These are phyloP conservation scores for Ailanthus altissimus DNA, from an alignment of 345 rosid genomes.

Conservation along the genomic window DNA sequence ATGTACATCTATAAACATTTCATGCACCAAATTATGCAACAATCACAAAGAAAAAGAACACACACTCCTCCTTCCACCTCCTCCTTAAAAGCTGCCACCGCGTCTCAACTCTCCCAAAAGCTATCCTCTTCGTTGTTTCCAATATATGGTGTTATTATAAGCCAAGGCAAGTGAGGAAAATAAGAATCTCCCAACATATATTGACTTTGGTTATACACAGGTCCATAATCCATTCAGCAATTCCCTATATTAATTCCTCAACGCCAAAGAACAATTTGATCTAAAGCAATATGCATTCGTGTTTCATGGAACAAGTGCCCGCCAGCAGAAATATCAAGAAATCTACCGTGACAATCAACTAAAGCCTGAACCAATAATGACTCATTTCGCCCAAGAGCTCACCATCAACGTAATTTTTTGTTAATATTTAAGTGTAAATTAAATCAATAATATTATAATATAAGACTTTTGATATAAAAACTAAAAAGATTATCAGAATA, in stretches of 20 bases:
- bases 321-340: conserved; percentile 78
- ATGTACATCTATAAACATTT: no score
- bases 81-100: conserved; percentile 65
- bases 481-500: no score
- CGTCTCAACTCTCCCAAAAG: conserved; percentile 51
- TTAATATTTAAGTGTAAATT: no score
- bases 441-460: no score
- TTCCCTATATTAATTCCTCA: conserved; percentile 48
- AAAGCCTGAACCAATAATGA: conserved; percentile 73
- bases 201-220: conserved; percentile 40
- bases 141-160: conserved; percentile 64
- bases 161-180: conserved; percentile 77
- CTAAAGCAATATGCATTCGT: conserved; percentile 48
- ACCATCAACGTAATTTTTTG: no score
- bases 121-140: conserved; percentile 44
- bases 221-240: conserved; percentile 56
- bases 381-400: conserved; percentile 43
- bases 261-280: conserved; percentile 45
- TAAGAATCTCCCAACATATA: conserved; percentile 66
- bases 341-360: conserved; percentile 67
- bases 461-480: no score
- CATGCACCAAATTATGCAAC: conserved; percentile 64
- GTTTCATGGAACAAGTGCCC: conserved; percentile 66
- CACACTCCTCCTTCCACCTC: conserved; percentile 63
- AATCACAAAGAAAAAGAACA: conserved; percentile 61